phyloP scores from a whole-genome alignment of 208 protist species.

The Willaertia magna region DNA sequence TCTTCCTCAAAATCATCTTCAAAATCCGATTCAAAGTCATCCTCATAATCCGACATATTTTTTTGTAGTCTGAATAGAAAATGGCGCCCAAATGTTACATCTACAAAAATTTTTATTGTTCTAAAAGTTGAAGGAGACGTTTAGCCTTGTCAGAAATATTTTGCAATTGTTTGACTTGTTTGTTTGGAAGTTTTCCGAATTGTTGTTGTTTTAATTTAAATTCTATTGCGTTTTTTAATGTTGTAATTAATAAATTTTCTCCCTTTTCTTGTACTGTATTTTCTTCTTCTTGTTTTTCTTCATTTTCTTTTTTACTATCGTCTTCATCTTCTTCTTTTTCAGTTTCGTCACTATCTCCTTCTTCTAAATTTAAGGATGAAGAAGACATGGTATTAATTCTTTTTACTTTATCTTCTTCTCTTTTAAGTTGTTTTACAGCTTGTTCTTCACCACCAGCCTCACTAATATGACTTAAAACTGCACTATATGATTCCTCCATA shows the following conservation, averaged over 20 bases:
- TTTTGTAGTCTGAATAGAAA: too few relatives aligned
- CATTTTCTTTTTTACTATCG: background rate
- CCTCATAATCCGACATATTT: background rate
- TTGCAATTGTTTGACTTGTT: background rate
- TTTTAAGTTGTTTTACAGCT: background rate
- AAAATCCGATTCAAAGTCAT: background rate
- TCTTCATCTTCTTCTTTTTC: background rate
- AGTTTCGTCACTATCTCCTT: background rate
- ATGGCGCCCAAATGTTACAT: too few relatives aligned
- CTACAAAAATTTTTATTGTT: background rate
- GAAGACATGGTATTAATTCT: background rate
- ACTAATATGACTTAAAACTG: background rate
- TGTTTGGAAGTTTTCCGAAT: background rate
- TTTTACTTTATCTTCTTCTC: background rate
- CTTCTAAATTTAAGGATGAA: background rate
- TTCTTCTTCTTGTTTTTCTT: background rate
- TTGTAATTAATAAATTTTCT: background rate
- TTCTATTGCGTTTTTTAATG: background rate
- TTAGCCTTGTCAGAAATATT: background rate
- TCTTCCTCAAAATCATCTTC: background rate
- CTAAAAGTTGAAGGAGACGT: background rate
- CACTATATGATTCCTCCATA: background rate
- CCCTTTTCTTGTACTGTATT: background rate
- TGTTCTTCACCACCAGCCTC: background rate
- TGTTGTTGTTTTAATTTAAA: background rate